These are phyloP conservation scores for Euptelea pleiosperma DNA, from an alignment of 164 flowering plant genomes.

Conservation along the genomic window DNA sequence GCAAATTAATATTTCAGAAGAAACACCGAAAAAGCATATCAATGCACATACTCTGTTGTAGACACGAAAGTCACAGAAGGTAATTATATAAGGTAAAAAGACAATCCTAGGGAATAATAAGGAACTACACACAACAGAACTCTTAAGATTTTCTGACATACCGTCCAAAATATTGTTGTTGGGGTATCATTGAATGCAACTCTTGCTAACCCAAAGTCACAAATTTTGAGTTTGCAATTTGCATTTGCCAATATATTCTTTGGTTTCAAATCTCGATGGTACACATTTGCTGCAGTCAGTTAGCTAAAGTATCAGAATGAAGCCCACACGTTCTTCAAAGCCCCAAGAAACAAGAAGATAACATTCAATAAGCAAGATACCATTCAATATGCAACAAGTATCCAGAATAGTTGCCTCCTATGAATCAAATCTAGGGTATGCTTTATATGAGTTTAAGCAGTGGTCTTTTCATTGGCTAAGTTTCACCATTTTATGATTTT, in stretches of 20 bases:
- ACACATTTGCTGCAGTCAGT: conserved; percentile 45
- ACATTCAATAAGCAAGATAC: too few species aligned
- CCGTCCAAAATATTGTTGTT: conserved; percentile 89
- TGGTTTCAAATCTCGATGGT: conserved; percentile 88
- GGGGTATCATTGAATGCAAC: conserved; percentile 87
- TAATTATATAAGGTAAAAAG: too few species aligned
- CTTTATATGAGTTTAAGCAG: too few species aligned
- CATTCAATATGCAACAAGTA: background rate
- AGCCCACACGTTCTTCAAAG: conserved; percentile 7
- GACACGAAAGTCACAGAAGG: too few species aligned
- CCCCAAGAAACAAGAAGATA: background rate
- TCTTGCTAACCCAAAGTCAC: conserved; percentile 94
- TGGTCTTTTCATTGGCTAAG: too few species aligned
- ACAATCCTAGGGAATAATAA: background rate
- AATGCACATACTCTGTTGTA: too few species aligned
- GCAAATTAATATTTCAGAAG: conserved; percentile 6
- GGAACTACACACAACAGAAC: background rate
- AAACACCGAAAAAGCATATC: background rate
- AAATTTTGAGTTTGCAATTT: conserved; percentile 87
- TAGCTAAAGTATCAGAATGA: conserved; percentile 18
- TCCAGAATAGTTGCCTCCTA: background rate
- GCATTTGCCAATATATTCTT: conserved; percentile 95
- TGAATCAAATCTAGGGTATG: too few species aligned
- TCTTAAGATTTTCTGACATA: conserved; percentile 24
- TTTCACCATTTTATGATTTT: too few species aligned